These are phyloP conservation scores for Nicotiana rustica DNA, from an alignment of 305 asterid genomes.

Conservation along the genomic window DNA sequence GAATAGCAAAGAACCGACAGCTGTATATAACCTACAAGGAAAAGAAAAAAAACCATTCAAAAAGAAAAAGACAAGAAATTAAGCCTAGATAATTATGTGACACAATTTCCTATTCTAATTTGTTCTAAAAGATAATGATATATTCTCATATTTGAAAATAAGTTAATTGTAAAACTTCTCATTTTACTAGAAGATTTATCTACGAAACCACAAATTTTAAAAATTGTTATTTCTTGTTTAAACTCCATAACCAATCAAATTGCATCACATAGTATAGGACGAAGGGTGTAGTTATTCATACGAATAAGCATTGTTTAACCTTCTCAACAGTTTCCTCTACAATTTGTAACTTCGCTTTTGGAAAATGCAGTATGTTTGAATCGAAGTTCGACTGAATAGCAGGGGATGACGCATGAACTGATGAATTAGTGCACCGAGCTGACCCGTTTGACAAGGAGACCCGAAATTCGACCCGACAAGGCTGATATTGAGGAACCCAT, in stretches of 20 bases:
- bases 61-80: neutral
- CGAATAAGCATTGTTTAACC: constrained; percentile 47
- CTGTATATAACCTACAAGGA: constrained; percentile 70
- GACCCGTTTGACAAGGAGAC: constrained; percentile 29
- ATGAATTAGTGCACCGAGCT: constrained; percentile 8
- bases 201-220: too few relatives aligned
- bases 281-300: neutral
- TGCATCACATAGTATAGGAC: too few relatives aligned
- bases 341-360: constrained; percentile 43
- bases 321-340: constrained; percentile 68
- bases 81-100: neutral
- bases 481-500: constrained; percentile 48
- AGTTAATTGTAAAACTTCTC: too few relatives aligned
- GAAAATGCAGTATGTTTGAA: constrained; percentile 46
- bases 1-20: constrained; percentile 84
- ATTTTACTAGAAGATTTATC: too few relatives aligned
- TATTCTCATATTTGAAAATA: too few relatives aligned
- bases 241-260: too few relatives aligned
- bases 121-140: too few relatives aligned
- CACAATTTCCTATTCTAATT: too few relatives aligned
- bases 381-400: constrained; percentile 48
- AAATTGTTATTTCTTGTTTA: too few relatives aligned
- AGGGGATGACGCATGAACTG: constrained; percentile 40
- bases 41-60: neutral
- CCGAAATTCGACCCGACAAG: constrained; percentile 33